Base-by-base conservation (phyloP, 1,139 yeast genomes). In the Sugiyamaella xylanicola region DNA sequence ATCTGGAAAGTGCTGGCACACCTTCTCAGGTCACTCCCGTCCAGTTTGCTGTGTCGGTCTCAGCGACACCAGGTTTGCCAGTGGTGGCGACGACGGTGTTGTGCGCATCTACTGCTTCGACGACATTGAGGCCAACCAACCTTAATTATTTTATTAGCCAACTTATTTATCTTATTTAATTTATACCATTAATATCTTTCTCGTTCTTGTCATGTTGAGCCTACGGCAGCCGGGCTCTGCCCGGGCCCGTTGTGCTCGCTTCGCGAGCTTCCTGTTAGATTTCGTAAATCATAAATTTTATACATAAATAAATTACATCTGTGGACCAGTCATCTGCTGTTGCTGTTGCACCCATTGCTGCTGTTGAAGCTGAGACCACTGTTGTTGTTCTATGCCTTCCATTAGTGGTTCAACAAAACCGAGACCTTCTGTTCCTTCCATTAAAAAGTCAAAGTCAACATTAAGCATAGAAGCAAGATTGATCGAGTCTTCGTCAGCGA, bases 321-420 rank as follows among this genome's bases (percentile, higher is more conserved):
- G 37, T 3, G 36, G 17, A 13, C 47, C 47, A 11, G 47, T 37
- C 47, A 43, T 43, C 22, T 43, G 47, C 21, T 43, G 47, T 17
- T 43, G 47, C 22, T 21, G 16, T 16, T 42, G 37, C 15, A 32
- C 13, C 37, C 37, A 13, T 42, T 52, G 52, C 39, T 52, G 55
- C 40, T 53, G 56, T 48, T 61, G 59, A 48, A 54, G 55, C 40
- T 57, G 62, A 56, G 56, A 58, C 57, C 56, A 60, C 42, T 65
- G 66, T 27, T 65, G 69, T 49, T 85, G 88, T 67, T 88, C 96
- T 53, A 89, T 81, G 79, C 87, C 86, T 67, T 87, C 92, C 7
- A 95, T 87, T 84, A 95, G 86, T 2, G 95, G 95, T 44, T 87
- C 96, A 36, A 88, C 96, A 64, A 89, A 89, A 58, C 88, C 95